A percentile compares a stretch with the other conserved stretches of the same genome.
These are phyloP conservation scores for Malassezia sympodialis DNA, from an alignment of 1,284 basidiomycete species.

Conservation along the genomic window DNA sequence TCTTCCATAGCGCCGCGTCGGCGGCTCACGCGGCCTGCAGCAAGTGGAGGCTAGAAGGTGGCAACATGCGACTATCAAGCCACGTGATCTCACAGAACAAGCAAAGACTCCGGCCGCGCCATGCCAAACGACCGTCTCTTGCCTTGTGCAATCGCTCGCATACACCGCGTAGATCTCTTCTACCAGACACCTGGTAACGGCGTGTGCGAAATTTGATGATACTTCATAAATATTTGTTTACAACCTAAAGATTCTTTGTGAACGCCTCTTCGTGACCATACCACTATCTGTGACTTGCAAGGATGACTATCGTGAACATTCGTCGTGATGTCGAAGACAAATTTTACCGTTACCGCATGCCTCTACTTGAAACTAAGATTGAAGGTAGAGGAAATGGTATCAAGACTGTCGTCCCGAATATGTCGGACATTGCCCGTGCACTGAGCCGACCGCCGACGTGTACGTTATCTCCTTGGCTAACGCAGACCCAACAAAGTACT, in stretches of 20 bases:
- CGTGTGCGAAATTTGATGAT: background rate
- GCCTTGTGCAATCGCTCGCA: background rate
- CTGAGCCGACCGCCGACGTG: conserved; percentile 81
- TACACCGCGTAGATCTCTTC: background rate
- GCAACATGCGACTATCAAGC: background rate
- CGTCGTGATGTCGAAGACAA: conserved; percentile 88
- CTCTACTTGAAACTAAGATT: conserved; percentile 84
- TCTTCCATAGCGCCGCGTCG: background rate
- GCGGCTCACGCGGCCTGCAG: background rate
- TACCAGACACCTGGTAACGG: background rate
- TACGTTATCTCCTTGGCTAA: conserved; percentile 33
- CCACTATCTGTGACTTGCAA: conserved; percentile 8
- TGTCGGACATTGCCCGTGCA: conserved; percentile 93
- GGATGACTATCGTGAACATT: conserved; percentile 74
- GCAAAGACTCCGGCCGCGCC: background rate
- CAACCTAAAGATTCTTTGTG: background rate
- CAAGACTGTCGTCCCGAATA: conserved; percentile 74
- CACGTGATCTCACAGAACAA: background rate
- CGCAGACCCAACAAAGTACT: conserved; percentile 92
- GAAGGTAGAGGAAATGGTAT: conserved; percentile 99
- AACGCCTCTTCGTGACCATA: background rate
- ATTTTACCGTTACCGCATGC: conserved; percentile 62
- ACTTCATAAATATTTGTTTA: background rate
- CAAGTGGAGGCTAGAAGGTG: background rate
- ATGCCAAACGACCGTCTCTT: background rate